phyloP scores from a whole-genome alignment of 75 land plant species.

The Picea sitchensis region DNA sequence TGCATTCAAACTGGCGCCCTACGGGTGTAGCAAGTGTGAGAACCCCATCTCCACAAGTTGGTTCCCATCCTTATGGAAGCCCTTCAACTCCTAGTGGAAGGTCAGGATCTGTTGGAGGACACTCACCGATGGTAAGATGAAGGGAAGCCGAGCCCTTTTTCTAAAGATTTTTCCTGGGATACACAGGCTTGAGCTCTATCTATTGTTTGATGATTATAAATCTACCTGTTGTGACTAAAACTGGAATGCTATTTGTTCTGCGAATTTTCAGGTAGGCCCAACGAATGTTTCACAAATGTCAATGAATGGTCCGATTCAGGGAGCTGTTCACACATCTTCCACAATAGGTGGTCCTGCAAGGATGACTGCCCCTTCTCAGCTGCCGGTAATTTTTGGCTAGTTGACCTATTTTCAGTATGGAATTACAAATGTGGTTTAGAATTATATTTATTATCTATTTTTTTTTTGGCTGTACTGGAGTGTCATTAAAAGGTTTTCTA shows the following conservation, averaged over 20 bases:
- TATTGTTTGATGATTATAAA: not conserved
- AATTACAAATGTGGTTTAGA: no score
- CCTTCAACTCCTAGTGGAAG: constrained; percentile 38
- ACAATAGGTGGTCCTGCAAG: constrained; percentile 6
- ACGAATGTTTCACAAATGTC: not conserved
- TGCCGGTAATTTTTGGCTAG: not conserved
- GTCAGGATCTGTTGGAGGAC: constrained; percentile 30
- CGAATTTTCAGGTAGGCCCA: not conserved
- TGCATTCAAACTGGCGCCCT: constrained; percentile 67
- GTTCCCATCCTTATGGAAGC: constrained; percentile 31
- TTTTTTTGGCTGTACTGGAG: no score
- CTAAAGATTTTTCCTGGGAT: not conserved
- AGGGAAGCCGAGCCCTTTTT: not conserved
- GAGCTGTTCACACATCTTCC: not conserved
- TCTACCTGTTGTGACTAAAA: not conserved
- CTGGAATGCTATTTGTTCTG: not conserved
- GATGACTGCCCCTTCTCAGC: constrained; percentile 5
- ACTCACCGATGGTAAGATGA: constrained; percentile 36
- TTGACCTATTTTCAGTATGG: not conserved
- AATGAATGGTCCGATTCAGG: not conserved
- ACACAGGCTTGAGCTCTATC: not conserved
- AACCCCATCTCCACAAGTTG: constrained; percentile 29
- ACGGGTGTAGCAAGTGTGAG: constrained; percentile 44
- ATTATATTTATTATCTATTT: no score
- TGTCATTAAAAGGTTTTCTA: no score